Base-by-base conservation (phyloP, 495 filamentous ascomycete genomes). In the Hypomontagnella monticulosa region DNA sequence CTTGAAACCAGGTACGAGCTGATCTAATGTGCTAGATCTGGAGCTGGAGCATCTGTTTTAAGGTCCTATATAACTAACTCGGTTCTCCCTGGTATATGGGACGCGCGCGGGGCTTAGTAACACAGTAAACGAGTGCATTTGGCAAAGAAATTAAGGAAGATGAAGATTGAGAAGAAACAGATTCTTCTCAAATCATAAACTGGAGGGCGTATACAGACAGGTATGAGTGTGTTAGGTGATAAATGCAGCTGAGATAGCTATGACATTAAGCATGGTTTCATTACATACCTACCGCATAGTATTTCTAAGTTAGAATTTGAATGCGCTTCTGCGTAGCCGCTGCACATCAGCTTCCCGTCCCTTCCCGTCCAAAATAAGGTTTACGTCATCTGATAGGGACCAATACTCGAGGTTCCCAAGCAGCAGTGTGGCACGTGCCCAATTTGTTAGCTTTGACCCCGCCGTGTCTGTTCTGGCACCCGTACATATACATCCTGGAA, bases 361-460 rank as follows among this genome's bases (percentile, higher is more conserved):
- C 50, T 62, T 40, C 50, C 32, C 23, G 27, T 37, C 41, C 1
- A 20, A 40, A 50, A 47, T 50, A 15, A 33, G 34, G 49, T 63
- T 63, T 57, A 64, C 61, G 61, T 64, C 61, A 64, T 47, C 37
- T 46, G 23, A 6, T 52, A 19, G 18, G 23, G 48, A 38, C 37
- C 30, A n/a, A 36, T 9, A n/a, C 33, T 34, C 19, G 38, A 46
- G 30, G 33, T 32, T 3, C 23, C 51, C 19, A 19, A 33, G 37
- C 38, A 16, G 44, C 44, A 47, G 49, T 11, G 2, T 57, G 50
- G 57, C 57, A 67, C 63, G 63, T 67, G 57, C 58, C 44, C 37
- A 14, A 56, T 61, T 52, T 12, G 37, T 38, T 14, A 19, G 16
- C 32, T 20, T 15, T 8, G 36, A 48, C 63, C 63, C 57, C 57